Base-by-base conservation (phyloP, 1,284 basidiomycete species). In the Leccinum insolens region DNA sequence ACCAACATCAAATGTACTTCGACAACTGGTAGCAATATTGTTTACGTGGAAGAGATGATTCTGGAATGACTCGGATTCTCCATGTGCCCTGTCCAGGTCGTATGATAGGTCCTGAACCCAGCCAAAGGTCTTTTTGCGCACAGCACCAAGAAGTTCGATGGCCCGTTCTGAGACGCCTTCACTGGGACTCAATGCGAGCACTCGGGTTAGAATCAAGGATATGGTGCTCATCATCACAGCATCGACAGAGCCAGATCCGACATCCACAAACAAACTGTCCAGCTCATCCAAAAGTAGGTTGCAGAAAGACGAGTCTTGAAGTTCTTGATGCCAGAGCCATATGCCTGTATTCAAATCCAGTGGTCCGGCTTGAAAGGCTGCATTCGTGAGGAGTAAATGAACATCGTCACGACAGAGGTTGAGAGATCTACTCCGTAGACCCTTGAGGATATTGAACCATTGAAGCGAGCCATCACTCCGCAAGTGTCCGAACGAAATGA, bases 401-500 rank as follows among this genome's bases (percentile, higher is more conserved):
- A 86, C 83, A n/a, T 80, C 82, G 4, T 78, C 73, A 3, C 72
- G 68, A 28, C 74, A 70, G 62, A 85, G 82, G 0, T 75, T 79
- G 34, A 86, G 70, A 1, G 69, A 68, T 37, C 77, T 75, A 14
- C 78, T 76, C 11, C 75, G 73, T 11, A 86, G 68, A 67, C 83
- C 84, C 25, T 66, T 71, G 12, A 57, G 66, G 0, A 62, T 55
- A 2, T 70, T 70, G 52, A 82, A 69, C 85, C 85, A 87, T 61
- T 87, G 86, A 0, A 86, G 69, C 2, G 71, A 72, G 2, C 74
- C 68, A 3, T 86, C 85, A 41, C 81, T 79, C 4, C 85, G 82
- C 39, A 87, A 67, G 39, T 75, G 74, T 0, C 80, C 80, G 67
- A 83, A 86, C 0, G 82, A 77, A 5, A 80, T 72, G 57, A 78